Conservation (phyloP, 305 asterid species). For the Coffea humblotiana region DNA sequence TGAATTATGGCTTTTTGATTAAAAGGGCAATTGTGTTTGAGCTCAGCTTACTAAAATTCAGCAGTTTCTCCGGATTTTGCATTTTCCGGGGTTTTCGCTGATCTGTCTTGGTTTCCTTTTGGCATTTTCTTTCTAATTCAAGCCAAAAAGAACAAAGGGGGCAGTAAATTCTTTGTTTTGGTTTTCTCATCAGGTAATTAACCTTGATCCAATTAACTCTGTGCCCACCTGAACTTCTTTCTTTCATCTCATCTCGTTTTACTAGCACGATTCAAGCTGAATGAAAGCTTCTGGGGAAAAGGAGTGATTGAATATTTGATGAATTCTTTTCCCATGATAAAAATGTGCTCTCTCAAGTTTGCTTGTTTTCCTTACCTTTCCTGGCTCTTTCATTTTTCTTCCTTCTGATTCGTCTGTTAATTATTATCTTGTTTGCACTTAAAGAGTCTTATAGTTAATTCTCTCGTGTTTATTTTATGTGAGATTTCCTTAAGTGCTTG, state of each 20-base stretch:
- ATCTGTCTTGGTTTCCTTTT: constrained; percentile 36
- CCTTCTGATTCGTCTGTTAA: constrained; percentile 16
- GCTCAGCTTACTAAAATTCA: constrained; percentile 48
- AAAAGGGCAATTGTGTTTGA: constrained; percentile 33
- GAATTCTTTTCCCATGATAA: constrained; percentile 12
- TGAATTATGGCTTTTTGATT: constrained; percentile 28
- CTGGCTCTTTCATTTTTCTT: constrained; percentile 9
- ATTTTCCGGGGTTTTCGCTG: constrained; percentile 46
- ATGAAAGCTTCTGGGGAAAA: not conserved
- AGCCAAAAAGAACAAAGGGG: constrained; percentile 22
- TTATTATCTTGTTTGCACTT: constrained; percentile 10
- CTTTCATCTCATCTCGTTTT: not conserved
- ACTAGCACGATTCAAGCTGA: constrained; percentile 5
- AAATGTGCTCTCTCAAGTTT: constrained; percentile 25
- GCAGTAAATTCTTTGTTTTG: not conserved
- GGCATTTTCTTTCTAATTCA: constrained; percentile 48
- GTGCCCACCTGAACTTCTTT: not conserved
- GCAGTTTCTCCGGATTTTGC: constrained; percentile 49
- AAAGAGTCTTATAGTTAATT: constrained; percentile 24
- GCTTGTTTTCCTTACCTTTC: constrained; percentile 1
- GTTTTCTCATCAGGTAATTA: not conserved
- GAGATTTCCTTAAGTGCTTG: constrained; percentile 19
- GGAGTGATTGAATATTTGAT: not conserved
- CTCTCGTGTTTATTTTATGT: constrained; percentile 37
- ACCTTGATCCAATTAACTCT: not conserved